Evolutionary conservation across 2,329 filamentous ascomycete species (phyloP).

Genomic region (Neopestalotiopsis sp.): DNA sequence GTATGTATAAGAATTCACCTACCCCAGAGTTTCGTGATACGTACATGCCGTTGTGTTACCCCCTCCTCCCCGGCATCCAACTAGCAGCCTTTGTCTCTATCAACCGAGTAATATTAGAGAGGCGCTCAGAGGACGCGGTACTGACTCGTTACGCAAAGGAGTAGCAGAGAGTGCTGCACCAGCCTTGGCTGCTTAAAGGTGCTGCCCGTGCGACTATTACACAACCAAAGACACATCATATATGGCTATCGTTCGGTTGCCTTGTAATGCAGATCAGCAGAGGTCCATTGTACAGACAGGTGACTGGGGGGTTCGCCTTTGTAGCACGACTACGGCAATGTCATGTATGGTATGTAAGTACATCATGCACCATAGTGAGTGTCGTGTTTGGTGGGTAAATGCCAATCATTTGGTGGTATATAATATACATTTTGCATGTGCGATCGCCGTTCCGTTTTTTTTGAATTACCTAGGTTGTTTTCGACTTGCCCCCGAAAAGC

Average conservation of each 20-base stretch:
- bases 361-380: not conserved
- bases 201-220: not conserved
- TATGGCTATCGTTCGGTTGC: not conserved
- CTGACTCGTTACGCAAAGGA: conserved; percentile 1
- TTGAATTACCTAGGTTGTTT: not conserved
- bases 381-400: not conserved
- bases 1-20: not conserved
- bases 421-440: not conserved
- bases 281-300: too few species aligned
- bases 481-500: not conserved
- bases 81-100: not conserved
- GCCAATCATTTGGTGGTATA: not conserved
- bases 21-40: conserved; percentile 11
- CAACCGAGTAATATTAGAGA: not conserved
- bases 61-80: not conserved
- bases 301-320: too few species aligned
- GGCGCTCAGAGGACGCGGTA: not conserved
- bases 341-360: too few species aligned
- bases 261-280: not conserved
- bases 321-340: too few species aligned
- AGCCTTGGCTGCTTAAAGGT: not conserved
- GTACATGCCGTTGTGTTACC: too few species aligned
- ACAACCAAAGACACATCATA: not conserved
- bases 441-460: not conserved
- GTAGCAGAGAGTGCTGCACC: not conserved